Base-by-base conservation (phyloP, 2,329 filamentous ascomycete species). In the Chrysoporthe cubensis region DNA sequence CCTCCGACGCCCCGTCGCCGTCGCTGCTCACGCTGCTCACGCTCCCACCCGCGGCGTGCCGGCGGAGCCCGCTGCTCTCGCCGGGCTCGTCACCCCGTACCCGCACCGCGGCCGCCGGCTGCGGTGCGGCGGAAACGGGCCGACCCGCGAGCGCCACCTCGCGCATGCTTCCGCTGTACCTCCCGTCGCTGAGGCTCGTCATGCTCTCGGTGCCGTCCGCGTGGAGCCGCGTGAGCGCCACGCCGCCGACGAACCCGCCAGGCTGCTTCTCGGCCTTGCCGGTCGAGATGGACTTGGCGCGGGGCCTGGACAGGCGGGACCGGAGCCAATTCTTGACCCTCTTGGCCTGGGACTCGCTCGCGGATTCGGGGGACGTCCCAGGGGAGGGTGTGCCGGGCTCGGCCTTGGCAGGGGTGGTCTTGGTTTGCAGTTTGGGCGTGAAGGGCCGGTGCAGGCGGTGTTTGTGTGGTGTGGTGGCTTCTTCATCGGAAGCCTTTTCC, bases 281-380 rank as follows among this genome's bases (percentile, higher is more conserved):
- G 32, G 57, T 65, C 32, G 71, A 71, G 3, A 74, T 72, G 1
- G 77, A 76, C 66, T 72, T 74, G 9, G 76, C 71, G 0, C 76
- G 73, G 0, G 75, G 73, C 7, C 78, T 77, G 3, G 74, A 71
- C 66, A 84, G 79, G 50, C 77, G 81, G 11, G 75, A 79, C 71
- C 80, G 80, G 16, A 85, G 73, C 83, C 83, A 85, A 52, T 74
- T 77, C 67, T 77, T 81, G 40, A 81, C 76, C 58, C 78, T 78
- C 37, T 65, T 67, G 7, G 73, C 72, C 7, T 75, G 75, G 0
- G 74, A 74, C n/a, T 66, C 69, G 48, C 66, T 63, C 57, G 52
- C 64, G 14, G 68, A 72, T 56, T 64, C 72, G 21, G 66, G 60
- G 37, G 70, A 70, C 8, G 69, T 67, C 2, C 59, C 60, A 14